A percentile compares a stretch with the other conserved stretches of the same genome.
These are phyloP conservation scores for Pythium aristosporum DNA, from an alignment of 352 stramenopile genomes.

Conservation along the genomic window DNA sequence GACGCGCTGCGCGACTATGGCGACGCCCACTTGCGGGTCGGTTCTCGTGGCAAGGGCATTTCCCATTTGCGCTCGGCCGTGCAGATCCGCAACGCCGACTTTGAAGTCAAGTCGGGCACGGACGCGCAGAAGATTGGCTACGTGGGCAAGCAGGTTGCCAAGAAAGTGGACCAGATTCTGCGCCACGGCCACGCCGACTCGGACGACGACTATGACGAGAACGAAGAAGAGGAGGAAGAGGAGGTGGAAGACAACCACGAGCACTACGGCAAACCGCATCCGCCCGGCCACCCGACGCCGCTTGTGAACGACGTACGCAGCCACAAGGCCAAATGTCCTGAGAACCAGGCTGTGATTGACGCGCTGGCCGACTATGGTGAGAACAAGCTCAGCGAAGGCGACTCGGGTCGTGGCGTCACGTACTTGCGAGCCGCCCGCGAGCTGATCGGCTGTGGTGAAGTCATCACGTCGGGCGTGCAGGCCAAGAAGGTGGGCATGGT, in stretches of 20 bases:
- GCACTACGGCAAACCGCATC: slow-evolving; percentile 26
- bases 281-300: slow-evolving; percentile 32
- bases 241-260: slow-evolving; percentile 25
- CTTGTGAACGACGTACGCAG: slow-evolving; percentile 51
- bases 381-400: slow-evolving; percentile 42
- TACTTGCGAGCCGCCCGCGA: slow-evolving; percentile 63
- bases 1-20: slow-evolving; percentile 68
- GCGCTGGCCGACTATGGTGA: slow-evolving; percentile 60
- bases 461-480: slow-evolving; percentile 49
- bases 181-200: slow-evolving; percentile 66
- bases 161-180: slow-evolving; percentile 80
- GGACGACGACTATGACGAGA: slow-evolving; percentile 60
- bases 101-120: slow-evolving; percentile 43
- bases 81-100: slow-evolving; percentile 55
- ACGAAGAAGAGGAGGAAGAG: slow-evolving; percentile 54
- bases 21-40: slow-evolving; percentile 65
- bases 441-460: slow-evolving; percentile 41
- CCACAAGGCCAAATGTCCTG: slow-evolving; percentile 34
- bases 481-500: slow-evolving; percentile 57
- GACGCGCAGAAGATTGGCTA: slow-evolving; percentile 61
- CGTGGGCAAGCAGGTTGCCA: slow-evolving; percentile 51
- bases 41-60: slow-evolving; percentile 65
- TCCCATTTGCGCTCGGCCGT: slow-evolving; percentile 69
- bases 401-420: slow-evolving; percentile 62
- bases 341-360: slow-evolving; percentile 70